These are phyloP conservation scores for Triticum urartu DNA, from an alignment of 176 grass and related monocot genomes.

Conservation along the genomic window DNA sequence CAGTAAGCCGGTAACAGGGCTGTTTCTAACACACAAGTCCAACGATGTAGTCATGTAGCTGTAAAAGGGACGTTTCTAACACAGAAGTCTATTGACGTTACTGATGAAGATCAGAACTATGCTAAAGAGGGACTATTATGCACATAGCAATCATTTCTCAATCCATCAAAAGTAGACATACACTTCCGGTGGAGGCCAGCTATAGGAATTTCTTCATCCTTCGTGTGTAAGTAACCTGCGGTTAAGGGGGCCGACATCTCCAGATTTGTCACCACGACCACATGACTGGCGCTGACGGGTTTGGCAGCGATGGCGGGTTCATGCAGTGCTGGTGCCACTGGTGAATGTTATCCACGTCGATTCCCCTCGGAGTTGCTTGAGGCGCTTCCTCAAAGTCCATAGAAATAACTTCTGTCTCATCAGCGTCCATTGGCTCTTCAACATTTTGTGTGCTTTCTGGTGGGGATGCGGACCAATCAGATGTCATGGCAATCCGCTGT, in stretches of 20 bases:
- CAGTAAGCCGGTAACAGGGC: not conserved
- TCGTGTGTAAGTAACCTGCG: not conserved
- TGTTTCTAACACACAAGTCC: constrained; percentile 12
- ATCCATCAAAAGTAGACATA: not conserved
- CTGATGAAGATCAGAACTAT: constrained; percentile 16
- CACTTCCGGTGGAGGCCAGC: constrained; percentile 12
- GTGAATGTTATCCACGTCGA: constrained; percentile 31
- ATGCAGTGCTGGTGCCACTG: constrained; percentile 71
- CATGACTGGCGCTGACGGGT: constrained; percentile 55
- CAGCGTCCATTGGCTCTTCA: constrained; percentile 58
- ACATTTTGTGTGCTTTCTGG: not conserved
- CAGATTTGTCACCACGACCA: constrained; percentile 53
- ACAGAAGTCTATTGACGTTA: not conserved
- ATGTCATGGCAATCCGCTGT: constrained; percentile 5
- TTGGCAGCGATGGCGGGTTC: constrained; percentile 33
- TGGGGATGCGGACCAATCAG: constrained; percentile 20
- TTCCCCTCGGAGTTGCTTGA: not conserved
- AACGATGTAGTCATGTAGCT: not conserved
- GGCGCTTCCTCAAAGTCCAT: constrained; percentile 67
- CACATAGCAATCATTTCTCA: constrained; percentile 12
- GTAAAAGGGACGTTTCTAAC: not conserved
- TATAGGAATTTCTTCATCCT: constrained; percentile 30
- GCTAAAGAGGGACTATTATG: constrained; percentile 23
- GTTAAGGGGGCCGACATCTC: not conserved
- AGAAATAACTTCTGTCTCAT: constrained; percentile 46